A percentile compares a stretch with the other conserved stretches of the same genome.
phyloP scores from a whole-genome alignment of 371 early-diverging fungal genomes.

The Actinomortierella ambigua region DNA sequence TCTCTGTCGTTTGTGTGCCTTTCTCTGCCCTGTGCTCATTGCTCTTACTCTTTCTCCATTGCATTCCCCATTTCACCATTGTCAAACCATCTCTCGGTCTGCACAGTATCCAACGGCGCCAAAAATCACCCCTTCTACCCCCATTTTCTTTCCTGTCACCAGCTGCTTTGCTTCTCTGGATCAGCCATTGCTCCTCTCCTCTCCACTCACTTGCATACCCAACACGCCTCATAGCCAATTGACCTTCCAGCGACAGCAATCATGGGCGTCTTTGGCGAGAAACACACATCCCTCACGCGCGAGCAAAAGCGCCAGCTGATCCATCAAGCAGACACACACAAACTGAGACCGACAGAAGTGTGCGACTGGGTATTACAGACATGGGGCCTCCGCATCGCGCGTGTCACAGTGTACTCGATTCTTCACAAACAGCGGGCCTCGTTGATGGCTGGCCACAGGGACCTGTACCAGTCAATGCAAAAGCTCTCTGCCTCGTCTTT shows the following conservation, averaged over 20 bases:
- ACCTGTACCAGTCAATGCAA: constrained; percentile 33
- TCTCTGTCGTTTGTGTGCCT: neutral
- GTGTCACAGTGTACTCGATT: constrained; percentile 45
- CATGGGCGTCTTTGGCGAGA: constrained; percentile 47
- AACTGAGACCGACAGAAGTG: constrained; percentile 40
- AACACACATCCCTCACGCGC: constrained; percentile 44
- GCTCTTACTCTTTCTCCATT: neutral
- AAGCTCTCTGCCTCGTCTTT: neutral
- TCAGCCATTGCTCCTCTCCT: neutral
- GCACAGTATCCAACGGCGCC: neutral
- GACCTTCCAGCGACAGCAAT: neutral
- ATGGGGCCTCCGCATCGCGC: constrained; percentile 43
- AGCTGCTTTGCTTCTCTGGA: neutral
- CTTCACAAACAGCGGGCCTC: constrained; percentile 46
- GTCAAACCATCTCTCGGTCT: neutral
- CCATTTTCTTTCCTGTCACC: neutral
- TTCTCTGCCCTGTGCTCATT: neutral
- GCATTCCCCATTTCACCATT: neutral
- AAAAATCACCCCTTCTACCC: neutral
- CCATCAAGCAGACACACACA: constrained; percentile 42
- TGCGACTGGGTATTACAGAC: constrained; percentile 44
- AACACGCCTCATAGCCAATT: neutral
- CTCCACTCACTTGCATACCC: neutral
- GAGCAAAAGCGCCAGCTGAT: constrained; percentile 46
- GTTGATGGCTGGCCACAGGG: constrained; percentile 44